A percentile compares a stretch with the other conserved stretches of the same genome.
These are phyloP conservation scores for Monosporascus cannonballus DNA, from an alignment of 2,329 filamentous ascomycete species.

Conservation along the genomic window DNA sequence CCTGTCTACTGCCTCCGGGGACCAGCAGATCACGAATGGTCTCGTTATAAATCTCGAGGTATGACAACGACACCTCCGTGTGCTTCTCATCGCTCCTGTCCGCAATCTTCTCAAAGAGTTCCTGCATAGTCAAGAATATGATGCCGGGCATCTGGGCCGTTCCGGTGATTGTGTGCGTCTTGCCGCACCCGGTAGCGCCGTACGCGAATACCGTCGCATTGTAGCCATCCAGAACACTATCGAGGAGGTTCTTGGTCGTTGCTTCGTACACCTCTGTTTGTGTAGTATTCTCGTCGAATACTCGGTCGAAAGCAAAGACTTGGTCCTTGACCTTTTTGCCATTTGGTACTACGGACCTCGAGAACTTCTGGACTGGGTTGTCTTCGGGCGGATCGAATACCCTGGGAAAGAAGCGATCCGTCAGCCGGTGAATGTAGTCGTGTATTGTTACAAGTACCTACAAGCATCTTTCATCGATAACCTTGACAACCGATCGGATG, in stretches of 20 bases:
- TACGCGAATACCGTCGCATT: slow-evolving; percentile 99
- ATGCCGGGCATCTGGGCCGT: slow-evolving; percentile 91
- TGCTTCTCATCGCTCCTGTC: slow-evolving; percentile 80
- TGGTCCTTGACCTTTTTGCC: slow-evolving; percentile 96
- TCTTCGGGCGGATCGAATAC: slow-evolving; percentile 97
- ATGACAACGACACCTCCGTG: slow-evolving; percentile 87
- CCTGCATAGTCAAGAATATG: slow-evolving; percentile 98
- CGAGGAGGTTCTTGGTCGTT: slow-evolving; percentile 82
- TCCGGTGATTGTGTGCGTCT: slow-evolving; percentile 95
- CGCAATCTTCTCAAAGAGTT: slow-evolving; percentile 92
- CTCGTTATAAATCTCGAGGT: slow-evolving; percentile 98
- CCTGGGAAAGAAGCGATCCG: slow-evolving; percentile 38
- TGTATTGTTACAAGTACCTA: slow-evolving; percentile 41
- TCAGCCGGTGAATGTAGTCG: too few relatives aligned
- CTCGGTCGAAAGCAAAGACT: slow-evolving; percentile 91
- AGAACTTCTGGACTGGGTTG: slow-evolving; percentile 83
- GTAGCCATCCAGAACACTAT: slow-evolving; percentile 94
- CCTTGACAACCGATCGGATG: slow-evolving; percentile 87
- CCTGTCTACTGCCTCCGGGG: slow-evolving; percentile 74
- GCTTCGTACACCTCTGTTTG: slow-evolving; percentile 94
- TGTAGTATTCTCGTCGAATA: slow-evolving; percentile 92
- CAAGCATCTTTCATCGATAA: slow-evolving; percentile 94
- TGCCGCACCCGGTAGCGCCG: slow-evolving; percentile 94
- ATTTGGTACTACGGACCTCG: slow-evolving; percentile 69
- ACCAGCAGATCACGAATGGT: slow-evolving; percentile 92